phyloP scores from a whole-genome alignment of 2,329 filamentous ascomycete species.

The Pezicula radicicola region DNA sequence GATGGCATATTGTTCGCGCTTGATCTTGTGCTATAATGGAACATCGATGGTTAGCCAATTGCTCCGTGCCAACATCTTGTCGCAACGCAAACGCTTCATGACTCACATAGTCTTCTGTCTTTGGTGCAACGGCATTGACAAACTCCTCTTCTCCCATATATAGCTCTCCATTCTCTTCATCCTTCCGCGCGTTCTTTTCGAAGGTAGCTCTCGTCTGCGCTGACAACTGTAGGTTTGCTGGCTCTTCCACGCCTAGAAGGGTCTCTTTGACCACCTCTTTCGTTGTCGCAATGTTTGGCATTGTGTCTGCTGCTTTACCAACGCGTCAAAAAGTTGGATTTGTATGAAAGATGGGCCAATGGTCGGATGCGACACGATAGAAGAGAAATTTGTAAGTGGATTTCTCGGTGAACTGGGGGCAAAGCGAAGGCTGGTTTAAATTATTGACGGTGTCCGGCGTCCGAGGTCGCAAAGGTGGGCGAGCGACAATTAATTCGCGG shows the following conservation, averaged over 20 bases:
- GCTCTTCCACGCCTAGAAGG: conserved; percentile 61
- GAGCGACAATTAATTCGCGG: no score
- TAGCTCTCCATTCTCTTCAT: conserved; percentile 71
- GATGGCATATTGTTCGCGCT: conserved; percentile 90
- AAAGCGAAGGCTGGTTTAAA: no score
- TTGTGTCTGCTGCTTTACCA: conserved; percentile 11
- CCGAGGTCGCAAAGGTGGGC: no score
- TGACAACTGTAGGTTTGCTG: conserved; percentile 56
- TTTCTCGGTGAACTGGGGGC: no score
- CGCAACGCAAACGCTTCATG: neutral
- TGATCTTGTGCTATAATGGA: conserved; percentile 82
- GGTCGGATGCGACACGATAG: no score
- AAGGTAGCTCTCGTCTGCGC: conserved; percentile 75
- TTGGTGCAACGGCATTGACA: conserved; percentile 83
- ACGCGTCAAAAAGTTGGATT: neutral
- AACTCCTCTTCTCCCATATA: conserved; percentile 86
- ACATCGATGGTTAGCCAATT: conserved; percentile 22
- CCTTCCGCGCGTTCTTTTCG: conserved; percentile 70
- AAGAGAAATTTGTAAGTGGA: neutral
- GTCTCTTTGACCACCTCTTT: conserved; percentile 73
- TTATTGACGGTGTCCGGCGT: no score
- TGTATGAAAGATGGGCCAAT: no score
- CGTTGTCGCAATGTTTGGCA: conserved; percentile 25
- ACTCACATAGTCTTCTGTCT: conserved; percentile 87
- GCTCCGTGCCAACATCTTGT: conserved; percentile 3